Evolutionary conservation across 2,329 filamentous ascomycete species (phyloP), one percentile per base, ranked within the genome.

Genomic region (Byssothecium circinans): DNA sequence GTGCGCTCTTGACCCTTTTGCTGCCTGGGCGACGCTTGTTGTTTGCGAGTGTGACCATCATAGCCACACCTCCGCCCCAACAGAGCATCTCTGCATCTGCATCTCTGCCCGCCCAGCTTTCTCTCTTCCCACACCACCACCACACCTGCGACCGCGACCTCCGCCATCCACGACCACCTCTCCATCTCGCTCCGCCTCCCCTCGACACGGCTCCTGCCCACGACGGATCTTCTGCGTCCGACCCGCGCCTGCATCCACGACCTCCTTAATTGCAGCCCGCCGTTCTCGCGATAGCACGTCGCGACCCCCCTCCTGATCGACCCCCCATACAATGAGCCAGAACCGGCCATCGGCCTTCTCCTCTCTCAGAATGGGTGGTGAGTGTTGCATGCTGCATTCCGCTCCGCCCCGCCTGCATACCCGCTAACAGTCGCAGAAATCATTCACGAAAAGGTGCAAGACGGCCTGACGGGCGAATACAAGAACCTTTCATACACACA

Each of bases 401-500:
- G 29, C 15, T 4, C 34, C 8, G 34, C 34, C 34, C n/a, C 19
- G 11, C 34, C 34, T 12, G 34, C 15, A 7, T 12, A 8, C 34
- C 12, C 61, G 60, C 73, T 75, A 64, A 76, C 67, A n/a, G 30
- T 11, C 41, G 49, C 68, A 97, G 94, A 99, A 81, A 88, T 97
- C 58, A 90, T 99, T 72, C 91, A 91, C 72, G 94, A 99, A 78
- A 97, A 96, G 79, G 94, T 99, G 60, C 94, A 99, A 75, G 94
- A 99, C 81, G 94, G 94, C 71, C 80, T 96, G 60, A 99, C 94
- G 12, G 94, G 94, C 65, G 94, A 99, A 74, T 95, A 91, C 65
- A 87, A 89, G 74, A 94, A 99, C 67, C 85, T 99, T 76, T 90
- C 95, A 73, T 99, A 99, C 75, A 97, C 94, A 47, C 94, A 97